Percentiles rank a stretch among this genome's conserved stretches.
Conservation (phyloP, 495 filamentous ascomycete genomes). For the Aspergillus ellipticus region DNA sequence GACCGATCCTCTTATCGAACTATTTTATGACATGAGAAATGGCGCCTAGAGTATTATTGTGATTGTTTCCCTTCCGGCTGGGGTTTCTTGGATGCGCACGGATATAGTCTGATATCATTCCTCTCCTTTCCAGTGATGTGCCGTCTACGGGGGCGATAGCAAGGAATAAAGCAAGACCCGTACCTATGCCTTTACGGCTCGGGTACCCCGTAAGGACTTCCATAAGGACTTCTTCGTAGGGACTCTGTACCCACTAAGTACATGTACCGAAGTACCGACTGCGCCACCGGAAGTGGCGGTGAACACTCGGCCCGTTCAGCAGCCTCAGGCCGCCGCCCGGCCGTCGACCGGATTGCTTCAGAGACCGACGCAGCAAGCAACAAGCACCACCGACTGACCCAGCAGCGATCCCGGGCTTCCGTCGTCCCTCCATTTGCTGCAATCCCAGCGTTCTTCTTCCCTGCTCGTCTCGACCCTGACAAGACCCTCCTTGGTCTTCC, state of each 20-base stretch:
- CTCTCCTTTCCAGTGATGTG: not conserved
- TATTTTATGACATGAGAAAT: not conserved
- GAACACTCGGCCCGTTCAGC: not conserved
- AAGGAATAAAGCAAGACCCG: too few species aligned
- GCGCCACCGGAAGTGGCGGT: not conserved
- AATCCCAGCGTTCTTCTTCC: constrained; percentile 2
- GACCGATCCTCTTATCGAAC: not conserved
- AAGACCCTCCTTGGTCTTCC: not conserved
- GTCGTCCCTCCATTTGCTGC: not conserved
- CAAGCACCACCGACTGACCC: not conserved
- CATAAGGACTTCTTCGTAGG: too few species aligned
- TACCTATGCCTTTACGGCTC: too few species aligned
- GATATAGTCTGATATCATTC: not conserved
- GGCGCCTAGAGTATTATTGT: not conserved
- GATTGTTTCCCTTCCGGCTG: not conserved
- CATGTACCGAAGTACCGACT: too few species aligned
- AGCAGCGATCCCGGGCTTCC: not conserved
- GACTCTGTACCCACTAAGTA: too few species aligned
- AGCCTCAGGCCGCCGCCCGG: not conserved
- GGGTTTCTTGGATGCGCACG: too few species aligned
- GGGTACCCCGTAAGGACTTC: too few species aligned
- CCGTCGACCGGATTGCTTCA: too few species aligned
- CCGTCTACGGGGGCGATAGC: too few species aligned
- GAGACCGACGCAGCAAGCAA: too few species aligned
- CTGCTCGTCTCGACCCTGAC: not conserved